Evolutionary conservation across 495 filamentous ascomycete species (phyloP).

Genomic region (Sphaerosporella brunnea): DNA sequence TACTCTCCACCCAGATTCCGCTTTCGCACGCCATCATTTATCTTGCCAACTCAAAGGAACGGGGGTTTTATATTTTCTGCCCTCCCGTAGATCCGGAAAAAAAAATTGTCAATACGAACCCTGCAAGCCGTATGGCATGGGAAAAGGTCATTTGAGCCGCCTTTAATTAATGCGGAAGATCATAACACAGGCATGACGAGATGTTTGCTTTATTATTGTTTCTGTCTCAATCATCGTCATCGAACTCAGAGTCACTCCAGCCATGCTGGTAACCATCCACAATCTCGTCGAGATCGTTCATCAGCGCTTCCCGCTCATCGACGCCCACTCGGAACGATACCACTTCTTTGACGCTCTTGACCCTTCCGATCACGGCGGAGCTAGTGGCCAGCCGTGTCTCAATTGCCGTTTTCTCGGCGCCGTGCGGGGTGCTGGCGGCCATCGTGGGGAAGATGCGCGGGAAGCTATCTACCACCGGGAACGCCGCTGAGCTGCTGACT

Average conservation of each 20-base stretch:
- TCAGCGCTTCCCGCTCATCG: conserved; percentile 64
- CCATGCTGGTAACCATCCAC: conserved; percentile 78
- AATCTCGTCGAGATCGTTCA: conserved; percentile 69
- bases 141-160: no score
- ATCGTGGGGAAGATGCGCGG: conserved; percentile 42
- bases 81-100: no score
- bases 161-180: no score
- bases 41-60: no score
- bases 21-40: no score
- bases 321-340: conserved; percentile 43
- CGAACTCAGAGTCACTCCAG: conserved; percentile 71
- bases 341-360: conserved; percentile 47
- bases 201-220: no score
- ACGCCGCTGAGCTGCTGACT: conserved; percentile 41
- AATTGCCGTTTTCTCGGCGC: conserved; percentile 35
- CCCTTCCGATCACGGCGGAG: conserved; percentile 44
- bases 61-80: no score
- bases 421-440: conserved; percentile 15
- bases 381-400: conserved; percentile 55
- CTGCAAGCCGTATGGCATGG: no score
- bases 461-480: conserved; percentile 71
- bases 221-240: conserved; percentile 54
- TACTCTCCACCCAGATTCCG: no score
- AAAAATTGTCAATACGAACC: no score
- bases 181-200: no score